Evolutionary conservation across 2,329 filamentous ascomycete species (phyloP), one percentile per base, ranked within the genome.

Genomic region (Penicillium hordei): DNA sequence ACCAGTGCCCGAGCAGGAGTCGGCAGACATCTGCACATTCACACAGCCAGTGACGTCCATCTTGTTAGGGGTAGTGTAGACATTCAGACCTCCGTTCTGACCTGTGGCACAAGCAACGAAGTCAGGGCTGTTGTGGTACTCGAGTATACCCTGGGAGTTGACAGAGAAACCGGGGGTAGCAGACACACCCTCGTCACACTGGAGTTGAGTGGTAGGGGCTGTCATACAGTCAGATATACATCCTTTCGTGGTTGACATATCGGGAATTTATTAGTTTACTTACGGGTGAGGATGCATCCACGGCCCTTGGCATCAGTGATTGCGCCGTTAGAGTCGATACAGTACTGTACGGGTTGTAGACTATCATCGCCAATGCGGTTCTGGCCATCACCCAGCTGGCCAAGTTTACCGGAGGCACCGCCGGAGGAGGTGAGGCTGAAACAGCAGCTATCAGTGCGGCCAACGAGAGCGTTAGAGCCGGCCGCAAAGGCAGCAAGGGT

Each of bases 211-310:
- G 1, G 84, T 85, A 0, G 82, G 80, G 40, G 80, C 81, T 83
- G 60, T 31, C 4, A 29, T 25, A 17, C 57, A 8, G 29, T 39
- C 17, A 15, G 36, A 48, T 21, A 2, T n/a, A 59, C 12, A 31
- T 53, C 68, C 59, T 67, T 31, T 52, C 25, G 10, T 15, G 25
- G 19, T 1, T 7, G 36, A 13, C 17, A 31, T 21, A 25, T 8
- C 19, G 13, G 27, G 17, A 5, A 34, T 31, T 29, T 19, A 33
- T 15, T 12, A 39, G 13, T 55, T 58, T 23, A 75, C 77, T 70
- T 72, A 84, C 82, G 78, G 61, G 86, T 88, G 67, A 88, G 75
- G 72, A 87, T 86, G 67, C 87, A 89, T 21, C 86, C 85, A 57
- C 83, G 79, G 44, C 82, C 81, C 48, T 78, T 77, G 48, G 75